Evolutionary conservation across 768 basidiomycete species (phyloP).

Genomic region (Russula griseocarnosa): DNA sequence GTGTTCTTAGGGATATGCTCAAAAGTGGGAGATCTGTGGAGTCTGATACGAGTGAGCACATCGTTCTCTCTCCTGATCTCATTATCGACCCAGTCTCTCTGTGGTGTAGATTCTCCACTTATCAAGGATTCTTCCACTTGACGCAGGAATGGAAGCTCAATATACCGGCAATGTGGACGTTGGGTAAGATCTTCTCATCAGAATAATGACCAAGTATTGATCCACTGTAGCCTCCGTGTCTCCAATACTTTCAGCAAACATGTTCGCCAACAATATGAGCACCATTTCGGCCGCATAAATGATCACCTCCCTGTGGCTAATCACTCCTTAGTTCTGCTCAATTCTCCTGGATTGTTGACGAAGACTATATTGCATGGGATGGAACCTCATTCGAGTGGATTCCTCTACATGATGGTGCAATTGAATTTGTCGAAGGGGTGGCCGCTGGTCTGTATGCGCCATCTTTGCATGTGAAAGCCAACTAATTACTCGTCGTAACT

Average conservation of each 20-base stretch:
- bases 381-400: constrained; percentile 54
- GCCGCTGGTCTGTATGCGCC: constrained; percentile 32
- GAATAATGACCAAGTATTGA: not conserved
- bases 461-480: not conserved
- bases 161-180: constrained; percentile 92
- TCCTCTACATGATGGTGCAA: constrained; percentile 49
- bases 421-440: constrained; percentile 57
- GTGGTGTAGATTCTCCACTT: constrained; percentile 77
- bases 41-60: constrained; percentile 63
- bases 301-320: constrained; percentile 58
- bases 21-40: constrained; percentile 69
- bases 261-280: constrained; percentile 54
- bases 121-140: constrained; percentile 63
- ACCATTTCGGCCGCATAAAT: constrained; percentile 67
- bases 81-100: too few relatives aligned
- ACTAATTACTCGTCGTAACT: not conserved
- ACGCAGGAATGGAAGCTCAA: constrained; percentile 48
- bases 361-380: constrained; percentile 64
- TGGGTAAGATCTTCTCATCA: constrained; percentile 47
- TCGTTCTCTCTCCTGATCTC: constrained; percentile 14
- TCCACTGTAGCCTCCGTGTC: constrained; percentile 15
- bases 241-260: constrained; percentile 29
- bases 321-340: too few relatives aligned
- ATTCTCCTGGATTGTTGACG: constrained; percentile 79
- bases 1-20: constrained; percentile 90